Evolutionary conservation across 2,329 filamentous ascomycete genomes (phyloP), one percentile per base, ranked within the genome.

Genomic region (Botrytis paeoniae): DNA sequence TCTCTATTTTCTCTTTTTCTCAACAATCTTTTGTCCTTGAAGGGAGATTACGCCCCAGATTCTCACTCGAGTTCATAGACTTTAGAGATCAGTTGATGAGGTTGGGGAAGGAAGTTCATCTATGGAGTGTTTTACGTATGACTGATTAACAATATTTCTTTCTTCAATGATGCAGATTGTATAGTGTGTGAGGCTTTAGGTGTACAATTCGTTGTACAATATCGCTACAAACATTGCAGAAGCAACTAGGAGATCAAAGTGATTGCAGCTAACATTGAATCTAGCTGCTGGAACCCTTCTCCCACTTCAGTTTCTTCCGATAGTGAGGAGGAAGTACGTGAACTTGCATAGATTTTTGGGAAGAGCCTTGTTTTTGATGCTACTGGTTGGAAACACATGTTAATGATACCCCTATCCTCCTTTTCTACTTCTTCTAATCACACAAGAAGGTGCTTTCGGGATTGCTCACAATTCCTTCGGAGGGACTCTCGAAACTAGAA

Each of bases 81-180:
- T 70, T 70, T 22, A 62, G 69, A 39, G 57, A 70, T 20, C 57
- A 41, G 4, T 51, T 48, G 41, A 51, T 70, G 57, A 39, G 25
- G 32, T 51, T 70, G 54, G 54, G n/a, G 22, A 70, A 63, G 54
- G 41, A 70, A 16, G 3, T 70, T 22, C 69, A 70, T 63, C 6
- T 51, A 29, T 63, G 69, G 69, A 70, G 69, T 51, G 69, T 70
- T 51, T 51, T 70, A 70, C 69, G 69, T 70, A 63, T 48, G 69
- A 29, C 22, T 41, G 25, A 20, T 45, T 22, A 6, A 20, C 6
- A 9, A 10, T 3, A 29, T 18, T 20, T 54, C 16, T 54, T 54
- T 3, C n/a, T 39, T 20, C 2, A 5, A 54, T 29, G 8, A 6
- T 29, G 22, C 2, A 20, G 9, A 57, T 32, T 68, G 2, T 32